Conservation (phyloP, 1,284 basidiomycete genomes). For the Malassezia sympodialis region DNA sequence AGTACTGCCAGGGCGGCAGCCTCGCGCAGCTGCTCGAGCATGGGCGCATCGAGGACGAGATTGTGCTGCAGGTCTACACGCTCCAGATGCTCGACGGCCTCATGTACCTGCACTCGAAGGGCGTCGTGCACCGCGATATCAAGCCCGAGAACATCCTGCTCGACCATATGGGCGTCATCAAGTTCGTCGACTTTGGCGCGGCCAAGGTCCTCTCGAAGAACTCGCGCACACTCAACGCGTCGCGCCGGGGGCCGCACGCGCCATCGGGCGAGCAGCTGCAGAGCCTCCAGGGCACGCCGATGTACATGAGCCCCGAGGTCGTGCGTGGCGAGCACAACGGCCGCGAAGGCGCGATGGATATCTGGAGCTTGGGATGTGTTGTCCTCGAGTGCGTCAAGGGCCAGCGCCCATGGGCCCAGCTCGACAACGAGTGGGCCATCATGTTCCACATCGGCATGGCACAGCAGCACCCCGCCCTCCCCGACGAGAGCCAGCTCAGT, state of each 20-base stretch:
- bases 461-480: constrained; percentile 88
- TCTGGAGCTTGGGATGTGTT: constrained; percentile 94
- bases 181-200: constrained; percentile 97
- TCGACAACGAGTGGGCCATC: constrained; percentile 99
- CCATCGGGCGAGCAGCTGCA: constrained; percentile 37
- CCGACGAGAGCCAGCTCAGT: constrained; percentile 79
- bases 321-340: constrained; percentile 67
- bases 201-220: constrained; percentile 95
- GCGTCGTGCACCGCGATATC: constrained; percentile 91
- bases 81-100: constrained; percentile 94
- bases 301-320: constrained; percentile 99
- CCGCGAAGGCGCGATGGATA: constrained; percentile 89
- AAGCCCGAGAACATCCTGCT: constrained; percentile 98
- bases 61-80: constrained; percentile 87
- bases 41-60: constrained; percentile 91
- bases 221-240: constrained; percentile 55
- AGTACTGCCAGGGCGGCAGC: constrained; percentile 94
- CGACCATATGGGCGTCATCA: constrained; percentile 84
- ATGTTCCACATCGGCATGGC: constrained; percentile 99
- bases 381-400: constrained; percentile 93
- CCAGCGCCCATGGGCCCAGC: constrained; percentile 91
- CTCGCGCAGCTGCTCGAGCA: constrained; percentile 80
- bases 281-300: constrained; percentile 75
- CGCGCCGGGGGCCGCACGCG: constrained; percentile 22
- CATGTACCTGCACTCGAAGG: constrained; percentile 81